phyloP scores from a whole-genome alignment of 2,329 filamentous ascomycete species.

The Sphaerulina musiva region DNA sequence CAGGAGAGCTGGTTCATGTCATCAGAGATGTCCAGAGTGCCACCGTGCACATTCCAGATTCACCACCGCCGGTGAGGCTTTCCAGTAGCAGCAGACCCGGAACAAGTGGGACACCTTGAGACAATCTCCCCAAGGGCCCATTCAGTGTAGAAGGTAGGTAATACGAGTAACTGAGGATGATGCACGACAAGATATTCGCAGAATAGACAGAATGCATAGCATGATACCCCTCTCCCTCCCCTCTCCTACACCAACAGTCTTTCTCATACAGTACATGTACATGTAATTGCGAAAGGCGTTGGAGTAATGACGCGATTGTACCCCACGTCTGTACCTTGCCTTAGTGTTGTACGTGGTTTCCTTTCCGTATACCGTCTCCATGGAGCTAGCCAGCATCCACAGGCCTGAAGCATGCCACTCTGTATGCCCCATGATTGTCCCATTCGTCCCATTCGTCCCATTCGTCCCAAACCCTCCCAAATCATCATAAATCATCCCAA shows the following conservation, averaged over 20 bases:
- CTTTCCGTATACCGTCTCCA: neutral
- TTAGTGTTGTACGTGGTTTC: neutral
- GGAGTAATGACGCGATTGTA: neutral
- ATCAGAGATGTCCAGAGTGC: slow-evolving; percentile 18
- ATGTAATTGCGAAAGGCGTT: neutral
- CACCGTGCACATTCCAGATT: slow-evolving; percentile 17
- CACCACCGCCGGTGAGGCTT: neutral
- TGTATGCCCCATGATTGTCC: neutral
- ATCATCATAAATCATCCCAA: no score
- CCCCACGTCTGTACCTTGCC: neutral
- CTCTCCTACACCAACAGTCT: neutral
- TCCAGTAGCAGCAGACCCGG: slow-evolving; percentile 16
- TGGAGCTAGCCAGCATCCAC: neutral
- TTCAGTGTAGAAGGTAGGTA: neutral
- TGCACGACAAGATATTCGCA: neutral
- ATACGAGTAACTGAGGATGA: neutral
- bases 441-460: neutral
- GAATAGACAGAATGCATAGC: slow-evolving; percentile 8
- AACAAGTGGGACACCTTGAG: slow-evolving; percentile 6
- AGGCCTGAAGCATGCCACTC: neutral
- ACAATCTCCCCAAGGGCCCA: neutral
- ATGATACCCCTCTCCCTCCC: slow-evolving; percentile 3
- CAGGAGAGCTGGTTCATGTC: slow-evolving; percentile 70
- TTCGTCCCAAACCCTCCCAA: neutral
- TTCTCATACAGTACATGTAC: neutral